Percentiles rank a stretch among this genome's conserved stretches.
Conservation (phyloP, 805 yeast genomes). For the Barnettozyma salicaria region DNA sequence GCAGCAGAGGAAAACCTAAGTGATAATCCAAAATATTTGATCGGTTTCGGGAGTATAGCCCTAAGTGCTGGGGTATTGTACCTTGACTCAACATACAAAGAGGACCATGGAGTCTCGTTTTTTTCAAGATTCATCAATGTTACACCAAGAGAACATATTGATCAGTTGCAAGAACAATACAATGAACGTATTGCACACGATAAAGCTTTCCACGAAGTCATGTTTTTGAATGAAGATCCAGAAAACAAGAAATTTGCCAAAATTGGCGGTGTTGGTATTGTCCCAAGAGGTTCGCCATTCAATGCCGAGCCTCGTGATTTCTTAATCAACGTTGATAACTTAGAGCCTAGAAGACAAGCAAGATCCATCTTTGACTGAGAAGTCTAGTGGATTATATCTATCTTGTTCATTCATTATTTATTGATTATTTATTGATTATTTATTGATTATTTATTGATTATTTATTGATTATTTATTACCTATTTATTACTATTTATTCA, state of each 20-base stretch:
- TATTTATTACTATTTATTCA: constrained; percentile 2
- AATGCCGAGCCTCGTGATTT: constrained; percentile 10
- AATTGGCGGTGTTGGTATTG: constrained; percentile 4
- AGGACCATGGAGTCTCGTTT: constrained; percentile 2
- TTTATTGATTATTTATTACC: neutral
- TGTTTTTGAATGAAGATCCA: constrained; percentile 2
- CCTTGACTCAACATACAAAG: constrained; percentile 2
- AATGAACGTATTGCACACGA: constrained; percentile 5
- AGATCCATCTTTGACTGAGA: constrained; percentile 11
- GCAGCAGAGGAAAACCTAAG: constrained; percentile 1
- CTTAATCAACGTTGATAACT: constrained; percentile 6
- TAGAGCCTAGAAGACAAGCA: constrained; percentile 10
- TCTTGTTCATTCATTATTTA: no score
- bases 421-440: constrained; percentile 1
- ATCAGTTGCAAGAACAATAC: constrained; percentile 1
- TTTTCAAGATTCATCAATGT: constrained; percentile 5
- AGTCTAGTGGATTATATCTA: no score
- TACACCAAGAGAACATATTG: constrained; percentile 4
- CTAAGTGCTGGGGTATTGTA: neutral
- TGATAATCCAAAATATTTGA: constrained; percentile 4
- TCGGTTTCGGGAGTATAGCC: neutral
- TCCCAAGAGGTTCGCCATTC: constrained; percentile 13
- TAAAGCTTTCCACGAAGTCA: constrained; percentile 6
- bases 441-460: neutral
- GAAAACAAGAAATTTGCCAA: constrained; percentile 2